phyloP scores from a whole-genome alignment of 179 eudicot species.

The Amaranthus tricolor region DNA sequence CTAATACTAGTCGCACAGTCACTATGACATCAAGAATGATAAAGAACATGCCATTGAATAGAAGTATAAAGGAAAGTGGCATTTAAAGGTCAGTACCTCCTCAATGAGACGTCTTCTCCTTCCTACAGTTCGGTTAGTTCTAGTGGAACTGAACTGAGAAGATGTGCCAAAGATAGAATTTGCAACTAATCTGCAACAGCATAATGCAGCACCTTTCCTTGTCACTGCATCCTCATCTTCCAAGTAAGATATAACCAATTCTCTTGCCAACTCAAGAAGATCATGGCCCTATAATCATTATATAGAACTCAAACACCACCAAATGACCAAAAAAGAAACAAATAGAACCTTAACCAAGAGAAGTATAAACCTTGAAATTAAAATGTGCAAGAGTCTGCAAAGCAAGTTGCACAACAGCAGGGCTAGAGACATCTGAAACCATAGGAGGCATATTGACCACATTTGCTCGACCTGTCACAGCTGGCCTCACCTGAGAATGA shows the following conservation, averaged over 20 bases:
- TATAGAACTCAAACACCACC: conserved; percentile 16
- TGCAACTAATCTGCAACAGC: conserved; percentile 83
- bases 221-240: conserved; percentile 91
- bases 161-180: conserved; percentile 60
- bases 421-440: conserved; percentile 63
- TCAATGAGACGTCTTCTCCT: conserved; percentile 77
- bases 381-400: conserved; percentile 87
- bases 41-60: background rate
- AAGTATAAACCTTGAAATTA: conserved; percentile 74
- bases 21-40: background rate
- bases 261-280: conserved; percentile 87
- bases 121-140: conserved; percentile 80
- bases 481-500: conserved; percentile 54
- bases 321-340: background rate
- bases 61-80: background rate
- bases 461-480: conserved; percentile 47
- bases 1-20: background rate
- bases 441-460: conserved; percentile 38
- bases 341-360: conserved; percentile 5
- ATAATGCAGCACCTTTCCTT: conserved; percentile 89
- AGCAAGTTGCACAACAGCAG: conserved; percentile 86
- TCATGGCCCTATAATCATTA: conserved; percentile 72
- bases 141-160: conserved; percentile 54
- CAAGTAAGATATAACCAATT: conserved; percentile 70
- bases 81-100: conserved; percentile 52